Evolutionary conservation across 208 protist species (phyloP).

Genomic region (Tritrichomonas musculus): DNA sequence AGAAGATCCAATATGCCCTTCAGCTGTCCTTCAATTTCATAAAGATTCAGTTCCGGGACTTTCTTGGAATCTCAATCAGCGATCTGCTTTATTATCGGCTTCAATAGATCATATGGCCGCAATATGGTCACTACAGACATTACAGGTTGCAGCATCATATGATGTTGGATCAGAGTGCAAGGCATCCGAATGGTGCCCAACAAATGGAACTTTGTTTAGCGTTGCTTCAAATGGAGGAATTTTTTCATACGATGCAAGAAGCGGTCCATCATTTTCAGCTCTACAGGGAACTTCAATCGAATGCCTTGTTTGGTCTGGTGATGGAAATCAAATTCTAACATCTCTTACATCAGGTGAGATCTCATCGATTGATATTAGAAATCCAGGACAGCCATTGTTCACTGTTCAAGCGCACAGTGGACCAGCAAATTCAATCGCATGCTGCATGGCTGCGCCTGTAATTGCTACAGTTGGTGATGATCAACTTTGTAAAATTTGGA

Average conservation of each 20-base stretch:
- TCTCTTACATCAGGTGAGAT: background rate
- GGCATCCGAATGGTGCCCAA: background rate
- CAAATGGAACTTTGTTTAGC: background rate
- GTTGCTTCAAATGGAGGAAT: background rate
- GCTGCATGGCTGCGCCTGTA: background rate
- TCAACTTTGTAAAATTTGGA: background rate
- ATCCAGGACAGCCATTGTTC: background rate
- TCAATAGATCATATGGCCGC: background rate
- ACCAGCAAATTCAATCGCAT: background rate
- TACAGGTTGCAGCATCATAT: background rate
- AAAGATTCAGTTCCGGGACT: conserved; percentile 8
- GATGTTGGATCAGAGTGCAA: background rate
- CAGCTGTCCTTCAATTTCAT: background rate
- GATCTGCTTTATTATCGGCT: background rate
- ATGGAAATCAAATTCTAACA: background rate
- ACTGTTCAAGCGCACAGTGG: background rate
- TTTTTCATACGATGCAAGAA: background rate
- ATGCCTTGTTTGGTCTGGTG: background rate
- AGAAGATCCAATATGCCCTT: background rate
- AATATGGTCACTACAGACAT: background rate
- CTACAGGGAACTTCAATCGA: background rate
- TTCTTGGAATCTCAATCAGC: background rate
- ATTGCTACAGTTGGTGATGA: background rate
- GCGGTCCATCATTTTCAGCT: background rate
- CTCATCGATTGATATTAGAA: background rate